phyloP scores from a whole-genome alignment of 2,329 filamentous ascomycete species.

The Aspergillus oerlinghausenensis region DNA sequence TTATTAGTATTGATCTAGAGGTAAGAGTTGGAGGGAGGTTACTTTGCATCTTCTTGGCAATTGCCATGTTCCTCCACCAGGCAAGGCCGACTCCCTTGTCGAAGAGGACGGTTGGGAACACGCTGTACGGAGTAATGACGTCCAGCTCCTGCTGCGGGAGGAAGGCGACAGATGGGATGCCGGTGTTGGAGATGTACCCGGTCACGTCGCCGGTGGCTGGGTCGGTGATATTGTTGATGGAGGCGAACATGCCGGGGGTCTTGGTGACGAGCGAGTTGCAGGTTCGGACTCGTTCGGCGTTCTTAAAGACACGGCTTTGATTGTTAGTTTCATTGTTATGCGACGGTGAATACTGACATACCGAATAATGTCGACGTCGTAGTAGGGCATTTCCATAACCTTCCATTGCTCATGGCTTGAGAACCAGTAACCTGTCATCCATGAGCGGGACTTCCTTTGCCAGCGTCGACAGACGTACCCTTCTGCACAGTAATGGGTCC shows the following conservation, averaged over 20 bases:
- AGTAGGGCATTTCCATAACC: slow-evolving; percentile 41
- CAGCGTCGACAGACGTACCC: background rate
- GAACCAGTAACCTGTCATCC: slow-evolving; percentile 34
- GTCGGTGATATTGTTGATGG: slow-evolving; percentile 42
- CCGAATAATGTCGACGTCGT: slow-evolving; percentile 39
- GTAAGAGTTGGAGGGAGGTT: background rate
- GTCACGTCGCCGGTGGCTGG: slow-evolving; percentile 33
- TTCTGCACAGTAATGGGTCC: background rate
- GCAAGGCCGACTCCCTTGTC: slow-evolving; percentile 38
- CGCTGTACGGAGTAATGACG: slow-evolving; percentile 40
- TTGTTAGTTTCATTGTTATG: background rate
- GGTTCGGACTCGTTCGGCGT: background rate
- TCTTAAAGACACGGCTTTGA: background rate
- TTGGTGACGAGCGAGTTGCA: slow-evolving; percentile 26
- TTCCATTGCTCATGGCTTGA: slow-evolving; percentile 43
- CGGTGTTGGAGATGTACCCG: slow-evolving; percentile 41
- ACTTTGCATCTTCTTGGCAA: slow-evolving; percentile 36
- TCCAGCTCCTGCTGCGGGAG: slow-evolving; percentile 40
- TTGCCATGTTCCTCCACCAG: slow-evolving; percentile 43
- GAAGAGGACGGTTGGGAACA: slow-evolving; percentile 37
- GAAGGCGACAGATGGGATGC: slow-evolving; percentile 39
- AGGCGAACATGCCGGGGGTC: slow-evolving; percentile 40
- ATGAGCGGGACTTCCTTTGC: background rate
- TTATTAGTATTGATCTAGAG: background rate
- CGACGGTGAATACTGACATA: slow-evolving; percentile 6